Percentiles rank a stretch among this genome's conserved stretches.
phyloP scores from a whole-genome alignment of 345 rosid species.

The Bruguiera sexangula region DNA sequence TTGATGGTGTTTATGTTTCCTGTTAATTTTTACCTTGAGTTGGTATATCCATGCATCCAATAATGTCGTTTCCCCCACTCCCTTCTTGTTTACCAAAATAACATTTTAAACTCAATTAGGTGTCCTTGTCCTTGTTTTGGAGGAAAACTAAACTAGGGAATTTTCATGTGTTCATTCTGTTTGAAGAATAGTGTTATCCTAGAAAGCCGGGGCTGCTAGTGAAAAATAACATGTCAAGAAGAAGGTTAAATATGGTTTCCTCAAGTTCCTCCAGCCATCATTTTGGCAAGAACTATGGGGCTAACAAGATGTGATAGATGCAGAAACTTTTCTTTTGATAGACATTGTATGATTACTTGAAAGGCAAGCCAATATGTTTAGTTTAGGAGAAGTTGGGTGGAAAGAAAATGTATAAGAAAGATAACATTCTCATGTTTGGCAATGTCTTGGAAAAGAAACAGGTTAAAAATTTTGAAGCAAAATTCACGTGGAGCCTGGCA shows the following conservation, averaged over 20 bases:
- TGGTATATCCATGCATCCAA: too few species aligned
- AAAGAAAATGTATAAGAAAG: too few species aligned
- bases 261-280: background rate
- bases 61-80: background rate
- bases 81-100: background rate
- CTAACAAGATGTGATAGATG: background rate
- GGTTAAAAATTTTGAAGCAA: too few species aligned
- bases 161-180: background rate
- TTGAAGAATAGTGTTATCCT: background rate
- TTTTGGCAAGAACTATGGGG: background rate
- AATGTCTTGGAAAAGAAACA: too few species aligned
- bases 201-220: background rate
- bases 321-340: background rate
- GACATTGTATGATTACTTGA: background rate
- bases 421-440: too few species aligned
- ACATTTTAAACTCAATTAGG: background rate
- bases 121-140: background rate
- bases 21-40: too few species aligned
- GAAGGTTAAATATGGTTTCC: background rate
- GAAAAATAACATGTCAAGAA: background rate
- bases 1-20: too few species aligned
- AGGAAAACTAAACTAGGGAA: slow-evolving; percentile 5
- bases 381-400: too few species aligned
- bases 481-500: too few species aligned
- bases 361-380: too few species aligned